Evolutionary conservation across 352 stramenopile genomes (phyloP).

Genomic region (Pythium utonaiense): DNA sequence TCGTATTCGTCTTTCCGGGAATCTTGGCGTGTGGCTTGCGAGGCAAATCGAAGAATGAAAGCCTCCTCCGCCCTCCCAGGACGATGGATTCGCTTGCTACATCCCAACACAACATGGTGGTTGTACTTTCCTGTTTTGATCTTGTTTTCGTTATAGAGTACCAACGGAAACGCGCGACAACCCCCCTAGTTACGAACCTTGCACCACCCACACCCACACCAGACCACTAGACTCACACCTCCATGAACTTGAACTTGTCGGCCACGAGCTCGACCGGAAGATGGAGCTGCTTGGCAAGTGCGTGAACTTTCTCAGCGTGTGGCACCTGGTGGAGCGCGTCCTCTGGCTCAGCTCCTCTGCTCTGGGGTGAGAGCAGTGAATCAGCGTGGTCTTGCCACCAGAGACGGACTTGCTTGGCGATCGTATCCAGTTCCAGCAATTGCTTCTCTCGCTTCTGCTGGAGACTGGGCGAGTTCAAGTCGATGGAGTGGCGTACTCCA

Average conservation of each 20-base stretch:
- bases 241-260: constrained; percentile 53
- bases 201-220: background rate
- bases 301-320: constrained; percentile 31
- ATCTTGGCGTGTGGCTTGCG: background rate
- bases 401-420: constrained; percentile 43
- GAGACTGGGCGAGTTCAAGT: constrained; percentile 15
- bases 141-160: constrained; percentile 18
- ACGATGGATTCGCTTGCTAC: background rate
- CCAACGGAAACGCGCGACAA: background rate
- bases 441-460: constrained; percentile 28
- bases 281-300: constrained; percentile 44
- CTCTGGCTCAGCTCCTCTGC: background rate
- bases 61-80: too few species aligned
- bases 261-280: constrained; percentile 50
- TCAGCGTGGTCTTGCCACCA: constrained; percentile 56
- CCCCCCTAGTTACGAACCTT: background rate
- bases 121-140: constrained; percentile 9
- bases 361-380: constrained; percentile 28
- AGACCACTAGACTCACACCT: constrained; percentile 17
- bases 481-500: constrained; percentile 23
- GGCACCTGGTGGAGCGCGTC: constrained; percentile 24
- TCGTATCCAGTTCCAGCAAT: constrained; percentile 39
- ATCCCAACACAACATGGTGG: background rate
- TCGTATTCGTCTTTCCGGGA: background rate
- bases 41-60: constrained; percentile 17